A percentile compares a stretch with the other conserved stretches of the same genome.
Conservation (phyloP, 768 basidiomycete genomes). For the Cystobasidium onofrii region DNA sequence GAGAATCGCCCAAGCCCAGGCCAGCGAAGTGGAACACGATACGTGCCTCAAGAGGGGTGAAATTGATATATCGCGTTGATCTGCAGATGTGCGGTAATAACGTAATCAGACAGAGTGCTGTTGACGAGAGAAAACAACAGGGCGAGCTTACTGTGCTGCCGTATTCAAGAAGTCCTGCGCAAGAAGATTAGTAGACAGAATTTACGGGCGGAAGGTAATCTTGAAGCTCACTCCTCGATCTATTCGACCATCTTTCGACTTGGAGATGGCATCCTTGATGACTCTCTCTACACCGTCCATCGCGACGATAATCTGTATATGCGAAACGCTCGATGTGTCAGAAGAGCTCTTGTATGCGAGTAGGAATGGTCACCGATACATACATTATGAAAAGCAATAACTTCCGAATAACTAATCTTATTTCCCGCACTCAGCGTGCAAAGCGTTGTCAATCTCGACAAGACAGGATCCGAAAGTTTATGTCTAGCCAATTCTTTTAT, state of each 20-base stretch:
- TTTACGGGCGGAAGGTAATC: no score
- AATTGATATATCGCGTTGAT: slow-evolving; percentile 79
- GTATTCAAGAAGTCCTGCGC: slow-evolving; percentile 79
- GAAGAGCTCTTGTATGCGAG: slow-evolving; percentile 75
- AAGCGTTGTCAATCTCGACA: slow-evolving; percentile 83
- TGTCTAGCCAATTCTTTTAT: slow-evolving; percentile 89
- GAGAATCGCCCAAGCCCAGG: slow-evolving; percentile 60
- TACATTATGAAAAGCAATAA: slow-evolving; percentile 93
- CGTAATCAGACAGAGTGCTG: background rate
- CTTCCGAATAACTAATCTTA: slow-evolving; percentile 90
- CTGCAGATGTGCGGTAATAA: background rate
- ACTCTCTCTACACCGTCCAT: slow-evolving; percentile 95
- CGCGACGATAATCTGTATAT: slow-evolving; percentile 45
- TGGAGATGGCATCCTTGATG: slow-evolving; percentile 64
- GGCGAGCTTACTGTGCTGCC: slow-evolving; percentile 54
- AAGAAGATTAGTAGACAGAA: no score
- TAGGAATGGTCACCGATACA: slow-evolving; percentile 69
- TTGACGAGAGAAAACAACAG: background rate
- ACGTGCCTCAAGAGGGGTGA: slow-evolving; percentile 95
- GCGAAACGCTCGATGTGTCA: no score
- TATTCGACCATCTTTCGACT: slow-evolving; percentile 90
- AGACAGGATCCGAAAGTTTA: slow-evolving; percentile 87
- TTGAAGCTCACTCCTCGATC: slow-evolving; percentile 52
- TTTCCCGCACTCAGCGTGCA: slow-evolving; percentile 81
- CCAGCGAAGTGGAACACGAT: slow-evolving; percentile 98